Base-by-base conservation (phyloP, 371 early-diverging fungal genomes). In the Fennellomyces sp. region DNA sequence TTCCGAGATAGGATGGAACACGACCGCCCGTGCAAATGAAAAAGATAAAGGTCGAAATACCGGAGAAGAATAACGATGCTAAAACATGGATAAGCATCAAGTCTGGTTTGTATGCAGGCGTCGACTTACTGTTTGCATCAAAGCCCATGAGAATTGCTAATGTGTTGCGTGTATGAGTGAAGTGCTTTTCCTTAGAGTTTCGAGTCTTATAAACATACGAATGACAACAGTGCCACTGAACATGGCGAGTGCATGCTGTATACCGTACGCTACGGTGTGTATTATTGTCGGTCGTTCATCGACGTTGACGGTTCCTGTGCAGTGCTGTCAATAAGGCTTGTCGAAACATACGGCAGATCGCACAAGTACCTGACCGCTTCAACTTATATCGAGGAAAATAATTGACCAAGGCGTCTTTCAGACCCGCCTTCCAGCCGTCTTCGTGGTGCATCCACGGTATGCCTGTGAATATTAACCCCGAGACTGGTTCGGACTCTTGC, bases 1-100 rank as follows among this genome's bases (percentile, higher is more conserved):
- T 83, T 5, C 87, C 87, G 35, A 86, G 78, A 52, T 81, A 86
- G 1, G 82, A 76, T 4, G 87, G 87, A 6, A 86, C 81, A 57
- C 75, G 74, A 19, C 85, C 85, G 19, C 82, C 83, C 3, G 84
- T 84, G 28, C 71, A 36, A 26, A 81, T 61, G 52, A 70, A 85
- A 39, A 86, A 86, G 21, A 86, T 72, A 28, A 86, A 64, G 15
- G 84, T 86, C 13, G 85, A 84, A 29, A 86, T 64, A 33, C 87
- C 85, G 15, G 80, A 76, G 52, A 86, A 83, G 63, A 86, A 78
- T 11, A 86, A 52, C 12, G 85, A 69, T 38, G 83, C 82, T 76
- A 56, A 61, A 72, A 27, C 60, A 69, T 15, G 25, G 39, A 7
- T 6, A n/a, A 42, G 13, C 12, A 17, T 35, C 7, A 28, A 30